These are phyloP conservation scores for Kandelia obovata DNA, from an alignment of 345 rosid species.

Conservation along the genomic window DNA sequence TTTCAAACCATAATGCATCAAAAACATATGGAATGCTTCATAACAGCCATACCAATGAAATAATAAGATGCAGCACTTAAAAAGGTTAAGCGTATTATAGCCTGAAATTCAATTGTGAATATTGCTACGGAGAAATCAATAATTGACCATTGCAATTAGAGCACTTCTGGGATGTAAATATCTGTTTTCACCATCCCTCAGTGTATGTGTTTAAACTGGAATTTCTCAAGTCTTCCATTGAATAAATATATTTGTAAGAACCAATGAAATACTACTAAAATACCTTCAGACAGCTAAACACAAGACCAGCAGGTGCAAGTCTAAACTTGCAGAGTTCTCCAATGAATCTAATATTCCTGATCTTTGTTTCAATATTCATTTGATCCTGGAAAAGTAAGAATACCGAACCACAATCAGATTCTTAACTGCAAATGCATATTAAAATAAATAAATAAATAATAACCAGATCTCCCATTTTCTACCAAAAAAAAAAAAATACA, in stretches of 20 bases:
- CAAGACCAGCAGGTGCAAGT: slow-evolving; percentile 75
- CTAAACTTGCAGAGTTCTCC: slow-evolving; percentile 98
- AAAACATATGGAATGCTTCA: background rate
- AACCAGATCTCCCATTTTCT: slow-evolving; percentile 6
- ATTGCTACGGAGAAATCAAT: too few species aligned
- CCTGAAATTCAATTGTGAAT: background rate
- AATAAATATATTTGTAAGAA: background rate
- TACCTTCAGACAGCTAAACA: slow-evolving; percentile 97
- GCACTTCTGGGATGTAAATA: too few species aligned
- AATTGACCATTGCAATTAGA: too few species aligned
- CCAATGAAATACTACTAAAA: slow-evolving; percentile 7
- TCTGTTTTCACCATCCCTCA: too few species aligned
- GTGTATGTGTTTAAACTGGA: too few species aligned
- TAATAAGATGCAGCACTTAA: background rate
- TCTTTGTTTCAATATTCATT: slow-evolving; percentile 98
- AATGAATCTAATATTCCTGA: slow-evolving; percentile 92
- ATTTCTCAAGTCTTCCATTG: too few species aligned
- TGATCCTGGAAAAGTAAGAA: slow-evolving; percentile 68
- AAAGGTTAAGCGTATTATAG: background rate
- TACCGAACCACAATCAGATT: slow-evolving; percentile 3
- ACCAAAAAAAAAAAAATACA: background rate
- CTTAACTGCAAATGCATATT: slow-evolving; percentile 16
- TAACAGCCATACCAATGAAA: background rate
- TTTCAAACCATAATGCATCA: background rate
- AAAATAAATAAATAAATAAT: slow-evolving; percentile 2